Evolutionary conservation across 129 eudicot species (phyloP).

Genomic region (Pittosporum tobira): DNA sequence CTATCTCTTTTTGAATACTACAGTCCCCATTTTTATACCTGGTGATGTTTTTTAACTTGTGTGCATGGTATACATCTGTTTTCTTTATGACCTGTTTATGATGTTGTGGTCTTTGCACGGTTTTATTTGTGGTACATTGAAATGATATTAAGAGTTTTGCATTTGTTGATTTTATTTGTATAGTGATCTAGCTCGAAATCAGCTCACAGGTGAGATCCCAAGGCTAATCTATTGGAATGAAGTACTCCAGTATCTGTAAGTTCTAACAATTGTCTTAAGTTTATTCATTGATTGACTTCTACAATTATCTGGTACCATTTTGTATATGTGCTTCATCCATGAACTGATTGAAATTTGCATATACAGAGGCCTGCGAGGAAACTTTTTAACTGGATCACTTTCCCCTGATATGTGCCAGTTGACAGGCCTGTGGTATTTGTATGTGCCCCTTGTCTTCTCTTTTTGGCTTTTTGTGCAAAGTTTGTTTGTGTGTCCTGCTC

Average conservation of each 20-base stretch:
- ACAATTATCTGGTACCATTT: neutral
- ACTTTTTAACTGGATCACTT: conserved; percentile 59
- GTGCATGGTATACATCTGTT: too few relatives aligned
- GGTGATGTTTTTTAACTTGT: too few relatives aligned
- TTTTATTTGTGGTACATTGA: neutral
- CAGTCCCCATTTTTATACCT: too few relatives aligned
- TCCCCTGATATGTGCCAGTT: conserved; percentile 90
- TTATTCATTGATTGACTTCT: neutral
- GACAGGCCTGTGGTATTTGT: conserved; percentile 94
- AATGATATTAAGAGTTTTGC: neutral
- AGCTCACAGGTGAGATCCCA: conserved; percentile 72
- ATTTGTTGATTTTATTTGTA: neutral
- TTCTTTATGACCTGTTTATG: too few relatives aligned
- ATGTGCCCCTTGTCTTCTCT: conserved; percentile 14
- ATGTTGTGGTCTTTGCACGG: too few relatives aligned
- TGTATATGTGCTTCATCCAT: neutral
- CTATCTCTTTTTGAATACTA: neutral
- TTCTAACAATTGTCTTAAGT: neutral
- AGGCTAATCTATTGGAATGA: conserved; percentile 87
- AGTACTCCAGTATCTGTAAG: conserved; percentile 82
- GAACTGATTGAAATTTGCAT: conserved; percentile 1
- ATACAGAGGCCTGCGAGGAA: conserved; percentile 63
- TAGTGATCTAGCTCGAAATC: conserved; percentile 77
- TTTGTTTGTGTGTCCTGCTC: neutral
- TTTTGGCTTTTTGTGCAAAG: neutral